Percentiles rank a stretch among this genome's conserved stretches.
Conservation (phyloP, 108 stramenopile species). For the Pseudonitzschia delicatissima region DNA sequence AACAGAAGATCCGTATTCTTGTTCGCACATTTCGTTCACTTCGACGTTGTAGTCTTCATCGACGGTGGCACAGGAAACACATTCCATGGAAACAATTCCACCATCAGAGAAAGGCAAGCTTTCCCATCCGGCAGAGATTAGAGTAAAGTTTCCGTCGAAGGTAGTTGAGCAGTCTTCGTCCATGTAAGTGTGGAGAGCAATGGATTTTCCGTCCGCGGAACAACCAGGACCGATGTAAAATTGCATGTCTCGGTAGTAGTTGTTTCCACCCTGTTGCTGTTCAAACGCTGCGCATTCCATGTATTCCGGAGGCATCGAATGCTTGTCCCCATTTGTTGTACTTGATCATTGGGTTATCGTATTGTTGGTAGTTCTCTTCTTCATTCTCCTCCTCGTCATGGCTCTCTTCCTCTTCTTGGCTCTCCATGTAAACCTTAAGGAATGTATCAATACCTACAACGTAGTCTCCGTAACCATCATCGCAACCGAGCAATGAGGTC, state of each 20-base stretch:
- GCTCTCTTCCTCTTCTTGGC: no score
- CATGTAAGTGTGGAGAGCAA: neutral
- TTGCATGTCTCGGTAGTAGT: neutral
- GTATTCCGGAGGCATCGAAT: neutral
- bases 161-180: neutral
- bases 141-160: neutral
- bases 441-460: slow-evolving; percentile 1
- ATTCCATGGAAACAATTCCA: neutral
- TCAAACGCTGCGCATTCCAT: neutral
- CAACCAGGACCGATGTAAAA: slow-evolving; percentile 5
- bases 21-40: neutral
- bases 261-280: neutral
- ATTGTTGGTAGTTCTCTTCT: neutral
- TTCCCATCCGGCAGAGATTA: neutral
- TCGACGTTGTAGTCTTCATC: neutral
- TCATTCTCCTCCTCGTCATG: no score
- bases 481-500: neutral
- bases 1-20: neutral
- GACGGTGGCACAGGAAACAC: neutral
- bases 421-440: neutral
- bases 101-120: neutral
- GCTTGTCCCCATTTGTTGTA: neutral
- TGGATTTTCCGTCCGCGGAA: neutral
- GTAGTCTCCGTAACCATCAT: slow-evolving; percentile 3
- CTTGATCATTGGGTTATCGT: neutral